These are phyloP conservation scores for Diutina ranongensis DNA, from an alignment of 1,139 yeast genomes.

Conservation along the genomic window DNA sequence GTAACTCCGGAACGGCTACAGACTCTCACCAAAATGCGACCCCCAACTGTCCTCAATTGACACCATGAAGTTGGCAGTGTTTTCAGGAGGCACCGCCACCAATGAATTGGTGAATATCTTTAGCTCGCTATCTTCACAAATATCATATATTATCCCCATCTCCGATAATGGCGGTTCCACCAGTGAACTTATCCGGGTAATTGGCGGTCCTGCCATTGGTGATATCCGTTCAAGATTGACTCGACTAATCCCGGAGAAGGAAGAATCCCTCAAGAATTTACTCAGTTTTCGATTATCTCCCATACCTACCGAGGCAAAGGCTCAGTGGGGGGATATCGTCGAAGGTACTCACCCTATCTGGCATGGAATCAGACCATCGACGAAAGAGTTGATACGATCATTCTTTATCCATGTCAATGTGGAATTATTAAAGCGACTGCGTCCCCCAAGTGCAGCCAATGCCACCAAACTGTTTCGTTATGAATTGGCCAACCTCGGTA, in stretches of 20 bases:
- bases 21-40: too few species aligned
- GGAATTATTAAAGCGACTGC: conserved; percentile 61
- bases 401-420: conserved; percentile 71
- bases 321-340: conserved; percentile 68
- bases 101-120: conserved; percentile 48
- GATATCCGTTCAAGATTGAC: conserved; percentile 79
- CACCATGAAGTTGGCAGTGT: conserved; percentile 24
- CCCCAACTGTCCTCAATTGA: too few species aligned
- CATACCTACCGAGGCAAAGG: conserved; percentile 41
- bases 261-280: conserved; percentile 32
- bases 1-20: background rate
- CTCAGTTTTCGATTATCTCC: conserved; percentile 52
- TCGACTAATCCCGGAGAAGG: conserved; percentile 46
- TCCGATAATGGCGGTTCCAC: conserved; percentile 95
- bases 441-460: conserved; percentile 26
- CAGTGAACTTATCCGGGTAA: conserved; percentile 75
- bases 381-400: conserved; percentile 65
- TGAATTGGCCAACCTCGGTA: conserved; percentile 77
- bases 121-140: conserved; percentile 23
- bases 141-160: conserved; percentile 68
- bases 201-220: conserved; percentile 95
- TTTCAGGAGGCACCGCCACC: conserved; percentile 73
- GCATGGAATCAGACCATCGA: conserved; percentile 47
- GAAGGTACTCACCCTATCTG: conserved; percentile 72
- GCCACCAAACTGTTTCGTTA: conserved; percentile 48